Evolutionary conservation across 495 filamentous ascomycete species (phyloP), one percentile per base, ranked within the genome.

Genomic region (Parachaetomium inaequale): DNA sequence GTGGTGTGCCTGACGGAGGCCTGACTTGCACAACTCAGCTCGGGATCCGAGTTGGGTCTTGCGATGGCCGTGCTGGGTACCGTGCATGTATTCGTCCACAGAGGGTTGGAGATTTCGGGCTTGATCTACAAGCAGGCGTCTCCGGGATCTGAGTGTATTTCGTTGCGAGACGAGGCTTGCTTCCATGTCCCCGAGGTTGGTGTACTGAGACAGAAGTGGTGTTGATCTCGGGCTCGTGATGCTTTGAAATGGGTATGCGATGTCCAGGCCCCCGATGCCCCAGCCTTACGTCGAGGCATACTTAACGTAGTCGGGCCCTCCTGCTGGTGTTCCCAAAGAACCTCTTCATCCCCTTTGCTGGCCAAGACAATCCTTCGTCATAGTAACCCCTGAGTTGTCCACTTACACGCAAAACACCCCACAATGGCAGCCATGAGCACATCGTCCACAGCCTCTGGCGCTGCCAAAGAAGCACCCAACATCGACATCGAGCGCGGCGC

Each of bases 401-500:
- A 14, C 14, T 19, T 19, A 45, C 3, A 17, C 43, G 25, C 31
- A 29, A 5, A 26, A 14, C 26, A 57, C 3, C 31, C 52, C 23
- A 58, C 32, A 6, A 66, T 65, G 55, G 45, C 49, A 17, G n/a
- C 23, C 46, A 50, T 51, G 19, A 38, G 59, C 47, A 14, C 47
- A 1, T 56, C 38, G 7, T 67, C 65, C 25, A 54, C 63, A 5
- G 34, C 40, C 28, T 65, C 63, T 15, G 28, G 6, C 10, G 21
- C 62, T 7, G 25, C 26, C 32, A 51, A 55, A 28, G 59, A 55
- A 8, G 6, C 10, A 10, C 38, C 50, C 36, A 28, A 38, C 40
- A 15, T 63, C 3, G 72, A 74, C 42, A 23, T 74, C 32, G 72
- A 74, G 38, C 42, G 52, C 17, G 58, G 52, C 8, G 53, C 61